Evolutionary conservation across 2,329 filamentous ascomycete genomes (phyloP), one percentile per base, ranked within the genome.

Genomic region (Fusarium subtropicale): DNA sequence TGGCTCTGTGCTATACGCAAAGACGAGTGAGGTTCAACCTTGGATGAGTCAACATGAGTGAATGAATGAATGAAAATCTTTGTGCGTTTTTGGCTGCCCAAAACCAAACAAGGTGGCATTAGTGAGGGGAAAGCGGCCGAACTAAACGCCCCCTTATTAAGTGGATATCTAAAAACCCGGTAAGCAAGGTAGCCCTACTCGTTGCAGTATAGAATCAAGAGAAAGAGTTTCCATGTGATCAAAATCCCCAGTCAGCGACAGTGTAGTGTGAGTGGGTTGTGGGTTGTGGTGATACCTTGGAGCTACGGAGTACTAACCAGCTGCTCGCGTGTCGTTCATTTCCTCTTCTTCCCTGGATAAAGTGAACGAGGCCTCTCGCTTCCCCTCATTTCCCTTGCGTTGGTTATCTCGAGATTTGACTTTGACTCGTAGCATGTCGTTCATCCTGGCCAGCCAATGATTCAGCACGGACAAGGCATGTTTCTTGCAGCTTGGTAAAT

Each of bases 71-170:
- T 30, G 33, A 60, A 55, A 48, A 56, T 68, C 39, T 46, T 50
- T 58, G 44, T 48, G 55, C 26, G 61, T 42, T 61, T 56, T 50
- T 69, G 50, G 64, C 33, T 62, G 64, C 70, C 65, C 56, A 70
- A 74, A 28, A 26, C n/a, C 57, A 60, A 62, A 74, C 72, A 74
- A 74, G 72, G 72, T 74, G 70, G 71, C 70, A 74, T 74, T 73
- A 73, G 71, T 73, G 71, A 69, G 67, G 57, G 69, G 65, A 62
- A 66, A 67, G 58, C 58, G 58, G 36, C 54, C 51, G 55, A 50
- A 57, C 67, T 71, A 70, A 51, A 52, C 38, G 62, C 67, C 63
- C 42, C 58, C 63, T 71, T 70, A 71, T 71, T 70, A 48, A 68
- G 67, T 70, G 67, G 67, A 70, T 65, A 70, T 54, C n/a, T 33